Conservation (phyloP, 495 filamentous ascomycete genomes). For the Penicillium mononematosum region DNA sequence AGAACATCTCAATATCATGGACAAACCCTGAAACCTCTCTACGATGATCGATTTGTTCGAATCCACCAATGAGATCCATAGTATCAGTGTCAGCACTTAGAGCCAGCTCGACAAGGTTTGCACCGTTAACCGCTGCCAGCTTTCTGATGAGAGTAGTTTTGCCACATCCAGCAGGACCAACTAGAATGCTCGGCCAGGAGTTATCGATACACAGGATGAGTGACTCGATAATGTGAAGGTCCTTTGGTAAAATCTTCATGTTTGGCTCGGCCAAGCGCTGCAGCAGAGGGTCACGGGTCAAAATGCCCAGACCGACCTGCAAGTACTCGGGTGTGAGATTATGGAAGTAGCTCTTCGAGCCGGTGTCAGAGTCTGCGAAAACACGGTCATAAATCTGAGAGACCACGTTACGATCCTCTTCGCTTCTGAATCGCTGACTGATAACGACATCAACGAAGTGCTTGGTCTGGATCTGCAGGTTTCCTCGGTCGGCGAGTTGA, state of each 20-base stretch:
- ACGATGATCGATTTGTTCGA: slow-evolving; percentile 85
- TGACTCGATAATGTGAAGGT: slow-evolving; percentile 72
- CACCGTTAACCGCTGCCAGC: slow-evolving; percentile 74
- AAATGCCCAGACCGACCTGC: slow-evolving; percentile 76
- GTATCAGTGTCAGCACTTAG: slow-evolving; percentile 93
- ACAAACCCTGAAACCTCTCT: slow-evolving; percentile 58
- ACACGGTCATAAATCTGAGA: slow-evolving; percentile 59
- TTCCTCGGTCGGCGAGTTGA: slow-evolving; percentile 56
- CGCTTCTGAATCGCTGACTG: slow-evolving; percentile 78
- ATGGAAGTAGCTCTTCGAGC: slow-evolving; percentile 53
- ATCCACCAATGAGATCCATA: slow-evolving; percentile 94
- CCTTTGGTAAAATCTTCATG: slow-evolving; percentile 56
- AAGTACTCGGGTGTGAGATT: slow-evolving; percentile 65
- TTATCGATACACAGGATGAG: slow-evolving; percentile 83
- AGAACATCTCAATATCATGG: slow-evolving; percentile 53
- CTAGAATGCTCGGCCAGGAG: slow-evolving; percentile 83
- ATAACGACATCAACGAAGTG: slow-evolving; percentile 82
- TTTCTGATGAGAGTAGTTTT: slow-evolving; percentile 78
- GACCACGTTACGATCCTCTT: slow-evolving; percentile 62
- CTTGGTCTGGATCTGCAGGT: slow-evolving; percentile 54
- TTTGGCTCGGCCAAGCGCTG: slow-evolving; percentile 55
- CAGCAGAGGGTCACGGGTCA: slow-evolving; percentile 57
- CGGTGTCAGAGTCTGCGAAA: slow-evolving; percentile 43
- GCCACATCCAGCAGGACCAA: slow-evolving; percentile 80
- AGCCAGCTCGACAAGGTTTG: slow-evolving; percentile 70